These are phyloP conservation scores for Nannizziopsis barbatae DNA, from an alignment of 2,329 filamentous ascomycete species.

Conservation along the genomic window DNA sequence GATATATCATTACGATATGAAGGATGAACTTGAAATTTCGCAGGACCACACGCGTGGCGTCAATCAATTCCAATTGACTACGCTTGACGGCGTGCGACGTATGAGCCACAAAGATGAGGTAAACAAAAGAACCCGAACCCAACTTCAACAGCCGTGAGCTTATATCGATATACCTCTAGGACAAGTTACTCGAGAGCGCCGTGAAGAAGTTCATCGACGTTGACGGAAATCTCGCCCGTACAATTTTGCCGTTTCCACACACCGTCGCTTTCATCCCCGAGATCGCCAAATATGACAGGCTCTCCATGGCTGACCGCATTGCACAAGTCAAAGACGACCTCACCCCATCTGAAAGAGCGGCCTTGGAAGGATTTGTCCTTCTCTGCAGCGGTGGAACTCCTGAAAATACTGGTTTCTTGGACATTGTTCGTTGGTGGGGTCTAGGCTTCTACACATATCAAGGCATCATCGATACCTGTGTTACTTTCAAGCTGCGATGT, in stretches of 20 bases:
- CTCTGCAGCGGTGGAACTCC: conserved; percentile 4
- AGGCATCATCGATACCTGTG: conserved; percentile 1
- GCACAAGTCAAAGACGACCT: conserved; percentile 4
- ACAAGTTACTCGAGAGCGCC: not conserved
- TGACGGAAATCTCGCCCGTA: conserved; percentile 2
- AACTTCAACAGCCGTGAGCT: too few species aligned
- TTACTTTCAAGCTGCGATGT: conserved; percentile 2
- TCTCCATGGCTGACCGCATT: conserved; percentile 6
- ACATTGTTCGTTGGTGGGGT: conserved; percentile 4
- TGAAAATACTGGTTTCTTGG: conserved; percentile 5
- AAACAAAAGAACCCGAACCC: not conserved
- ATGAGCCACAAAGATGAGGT: not conserved
- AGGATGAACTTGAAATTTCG: conserved; percentile 5
- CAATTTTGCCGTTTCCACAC: conserved; percentile 3
- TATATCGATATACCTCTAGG: not conserved
- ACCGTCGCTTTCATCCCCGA: conserved; percentile 1
- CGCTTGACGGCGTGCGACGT: not conserved
- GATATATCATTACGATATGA: conserved; percentile 4
- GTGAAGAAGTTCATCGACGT: conserved; percentile 5
- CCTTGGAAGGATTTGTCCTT: not conserved
- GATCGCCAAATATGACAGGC: conserved; percentile 3
- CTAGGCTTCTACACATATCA: conserved; percentile 2
- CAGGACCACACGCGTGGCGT: not conserved
- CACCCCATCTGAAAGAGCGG: conserved; percentile 2
- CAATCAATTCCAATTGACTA: conserved; percentile 3